phyloP scores from a whole-genome alignment of 495 filamentous ascomycete genomes.

The Tuber microsphaerosporum region DNA sequence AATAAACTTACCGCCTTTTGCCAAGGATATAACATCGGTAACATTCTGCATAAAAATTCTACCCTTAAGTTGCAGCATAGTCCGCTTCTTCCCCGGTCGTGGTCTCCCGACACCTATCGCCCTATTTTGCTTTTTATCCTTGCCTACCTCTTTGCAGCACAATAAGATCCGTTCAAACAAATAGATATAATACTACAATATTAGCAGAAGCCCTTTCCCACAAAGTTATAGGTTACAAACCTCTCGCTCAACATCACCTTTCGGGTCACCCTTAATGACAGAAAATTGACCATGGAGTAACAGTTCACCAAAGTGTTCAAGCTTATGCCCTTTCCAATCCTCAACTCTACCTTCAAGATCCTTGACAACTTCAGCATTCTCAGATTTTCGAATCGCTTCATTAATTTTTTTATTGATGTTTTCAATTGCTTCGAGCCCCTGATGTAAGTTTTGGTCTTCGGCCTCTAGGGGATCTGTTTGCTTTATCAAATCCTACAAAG shows the following conservation, averaged over 20 bases:
- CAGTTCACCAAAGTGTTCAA: slow-evolving; percentile 83
- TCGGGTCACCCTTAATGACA: slow-evolving; percentile 75
- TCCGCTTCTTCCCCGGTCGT: slow-evolving; percentile 67
- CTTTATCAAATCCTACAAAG: slow-evolving; percentile 70
- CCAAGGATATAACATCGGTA: slow-evolving; percentile 76
- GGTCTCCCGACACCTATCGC: slow-evolving; percentile 58
- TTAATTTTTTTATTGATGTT: slow-evolving; percentile 75
- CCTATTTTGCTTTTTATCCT: slow-evolving; percentile 66
- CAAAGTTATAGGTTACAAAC: slow-evolving; percentile 48
- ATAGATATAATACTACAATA: slow-evolving; percentile 83
- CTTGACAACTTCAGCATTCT: slow-evolving; percentile 67
- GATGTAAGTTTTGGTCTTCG: slow-evolving; percentile 66
- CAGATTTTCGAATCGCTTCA: slow-evolving; percentile 78
- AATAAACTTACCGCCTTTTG: slow-evolving; percentile 64
- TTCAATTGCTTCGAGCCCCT: slow-evolving; percentile 61
- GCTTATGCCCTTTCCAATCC: slow-evolving; percentile 90
- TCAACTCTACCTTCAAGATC: slow-evolving; percentile 82
- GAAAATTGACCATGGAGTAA: slow-evolving; percentile 88
- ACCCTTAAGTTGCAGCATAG: slow-evolving; percentile 86
- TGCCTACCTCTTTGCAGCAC: slow-evolving; percentile 91
- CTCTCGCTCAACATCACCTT: slow-evolving; percentile 75
- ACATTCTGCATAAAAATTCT: slow-evolving; percentile 99
- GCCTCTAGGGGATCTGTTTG: slow-evolving; percentile 65
- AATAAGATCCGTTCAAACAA: slow-evolving; percentile 92
- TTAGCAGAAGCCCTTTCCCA: slow-evolving; percentile 16